Base-by-base conservation (phyloP, 108 stramenopile genomes). In the Conticribra guillardii region DNA sequence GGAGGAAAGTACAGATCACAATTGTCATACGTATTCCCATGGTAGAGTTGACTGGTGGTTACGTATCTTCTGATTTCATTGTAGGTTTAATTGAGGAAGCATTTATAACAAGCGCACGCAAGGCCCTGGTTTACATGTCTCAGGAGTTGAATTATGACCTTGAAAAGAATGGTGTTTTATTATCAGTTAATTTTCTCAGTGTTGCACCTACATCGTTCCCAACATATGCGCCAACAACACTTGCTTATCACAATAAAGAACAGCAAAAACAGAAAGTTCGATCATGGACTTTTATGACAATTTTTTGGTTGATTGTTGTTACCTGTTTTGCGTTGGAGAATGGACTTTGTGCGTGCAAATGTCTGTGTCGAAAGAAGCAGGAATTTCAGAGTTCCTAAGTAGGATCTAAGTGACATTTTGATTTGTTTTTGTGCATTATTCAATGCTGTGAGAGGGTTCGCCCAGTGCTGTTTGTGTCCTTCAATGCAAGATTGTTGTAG, bases 271-370 rank as follows among this genome's bases (percentile, higher is more conserved):
- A 33, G 19, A n/a, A 28, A 19, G 44, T 22, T 19, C 18, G 60
- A 22, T 44, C 60, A 8, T 60, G 60, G 60, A 60, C 34, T 24
- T 45, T 44, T 44, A 45, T 60, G 16, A 34, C 60, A 45, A 26
- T 45, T 22, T 60, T 60, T 26, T 60, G 60, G 60, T n/a, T 60
- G 3, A 60, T 60, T 22, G 60, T 60, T 45, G 17, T 45, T 3
- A 60, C 37, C 5, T 60, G 60, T 60, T 60, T 45, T 22, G 60
- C 60, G 24, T 22, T 60, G 37, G 60, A 60, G 23, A 60, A 60
- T 45, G 60, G 60, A 24, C 60, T 60, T 37, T 60, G 60, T 60
- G 37, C 60, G 5, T 45, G 37, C 44, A 60, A 60, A 22, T 34
- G 19, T 15, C 44, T 31, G 41, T 16, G 37, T 45, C 32, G 32